Base-by-base conservation (phyloP, 2,329 filamentous ascomycete species). In the Colletotrichum sp. region DNA sequence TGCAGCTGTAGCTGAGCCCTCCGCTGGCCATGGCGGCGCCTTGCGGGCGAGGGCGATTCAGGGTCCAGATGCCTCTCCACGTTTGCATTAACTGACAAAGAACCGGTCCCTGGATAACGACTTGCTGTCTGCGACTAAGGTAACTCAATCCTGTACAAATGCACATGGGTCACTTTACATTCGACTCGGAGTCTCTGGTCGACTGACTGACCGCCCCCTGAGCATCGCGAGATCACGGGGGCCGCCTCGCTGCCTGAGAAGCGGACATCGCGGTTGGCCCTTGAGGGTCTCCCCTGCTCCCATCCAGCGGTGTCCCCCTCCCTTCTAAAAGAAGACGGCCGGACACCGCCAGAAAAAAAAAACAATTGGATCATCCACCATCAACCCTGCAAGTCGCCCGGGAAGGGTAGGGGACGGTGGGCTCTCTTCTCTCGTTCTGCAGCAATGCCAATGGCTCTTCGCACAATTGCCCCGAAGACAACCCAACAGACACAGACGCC, bases 251-350 rank as follows among this genome's bases (percentile, higher is more conserved):
- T 39, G 57, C 16, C 63, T 32, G 63, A 5, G 30, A 32, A 72
- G 55, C 69, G 44, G 55, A 26, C 52, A 36, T 68, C 44, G 30
- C 65, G 65, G 39, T 67, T 52, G 44, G 44, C 44, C 44, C 44
- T 52, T 52, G n/a, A 64, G 69, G 69, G 39, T 30, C 63, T 72
- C 69, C 73, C 63, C 69, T 76, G 73, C 57, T 32, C 16, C 21
- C 69, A 64, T 57, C n/a, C 65, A 69, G 65, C 70, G 64, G 59
- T 69, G 57, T 62, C 55, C 52, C 64, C 36, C 55, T 28, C 26
- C 21, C 57, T 24, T 28, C 59, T 64, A 16, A 71, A 64, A 55
- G 69, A 52, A 59, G 49, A 57, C 32, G n/a, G 24, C 66, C 70
- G 52, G 63, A 68, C 52, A 63, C 72, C 36, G 36, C 34, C 49